A percentile compares a stretch with the other conserved stretches of the same genome.
Conservation (phyloP, 306 rosid genomes). For the Pueraria montana region DNA sequence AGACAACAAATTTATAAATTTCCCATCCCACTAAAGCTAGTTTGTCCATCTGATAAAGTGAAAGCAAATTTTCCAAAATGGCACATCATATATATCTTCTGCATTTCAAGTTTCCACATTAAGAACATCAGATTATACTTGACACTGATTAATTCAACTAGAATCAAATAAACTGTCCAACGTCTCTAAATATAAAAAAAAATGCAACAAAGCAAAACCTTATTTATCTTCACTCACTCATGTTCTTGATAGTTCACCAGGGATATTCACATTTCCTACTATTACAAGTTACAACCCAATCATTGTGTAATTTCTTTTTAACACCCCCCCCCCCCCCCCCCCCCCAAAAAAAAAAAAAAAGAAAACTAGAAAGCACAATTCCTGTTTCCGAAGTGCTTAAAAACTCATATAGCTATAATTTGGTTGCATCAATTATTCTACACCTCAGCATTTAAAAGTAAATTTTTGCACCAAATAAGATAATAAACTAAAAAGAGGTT, state of each 20-base stretch:
- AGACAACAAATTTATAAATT: conserved; percentile 41
- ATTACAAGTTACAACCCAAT: conserved; percentile 5
- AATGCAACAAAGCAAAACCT: conserved; percentile 40
- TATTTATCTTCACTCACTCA: conserved; percentile 4
- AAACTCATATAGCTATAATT: conserved; percentile 27
- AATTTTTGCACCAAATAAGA: not conserved
- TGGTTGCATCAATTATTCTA: conserved; percentile 15
- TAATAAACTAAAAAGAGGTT: not conserved
- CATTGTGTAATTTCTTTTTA: not conserved
- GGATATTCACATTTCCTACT: conserved; percentile 21
- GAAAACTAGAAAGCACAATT: not conserved
- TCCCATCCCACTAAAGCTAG: not conserved
- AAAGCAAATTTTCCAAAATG: conserved; percentile 27
- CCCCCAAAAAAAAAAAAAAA: not conserved
- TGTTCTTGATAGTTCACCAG: not conserved
- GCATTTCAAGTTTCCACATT: not conserved
- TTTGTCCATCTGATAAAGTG: conserved; percentile 13
- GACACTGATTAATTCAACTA: conserved; percentile 1
- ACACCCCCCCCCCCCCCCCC: not conserved
- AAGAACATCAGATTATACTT: conserved; percentile 19
- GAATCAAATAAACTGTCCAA: conserved; percentile 9
- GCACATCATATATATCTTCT: conserved; percentile 13
- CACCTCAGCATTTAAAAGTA: conserved; percentile 1
- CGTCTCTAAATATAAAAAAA: conserved; percentile 12
- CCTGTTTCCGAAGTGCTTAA: conserved; percentile 9